Conservation (phyloP, 2,329 filamentous ascomycete genomes). For the Diaporthe sp. region DNA sequence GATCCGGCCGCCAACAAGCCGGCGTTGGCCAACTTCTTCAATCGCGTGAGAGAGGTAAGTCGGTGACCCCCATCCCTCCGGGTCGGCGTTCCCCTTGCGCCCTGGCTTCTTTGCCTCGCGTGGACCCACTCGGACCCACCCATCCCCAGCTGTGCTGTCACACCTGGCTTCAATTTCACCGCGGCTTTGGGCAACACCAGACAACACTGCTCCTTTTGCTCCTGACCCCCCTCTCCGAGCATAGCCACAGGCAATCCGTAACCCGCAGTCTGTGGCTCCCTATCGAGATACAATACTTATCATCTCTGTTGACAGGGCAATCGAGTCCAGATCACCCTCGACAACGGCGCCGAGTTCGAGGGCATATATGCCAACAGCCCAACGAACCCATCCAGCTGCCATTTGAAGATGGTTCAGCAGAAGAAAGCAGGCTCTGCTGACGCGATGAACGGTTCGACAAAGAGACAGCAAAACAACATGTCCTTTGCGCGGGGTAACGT, state of each 20-base stretch:
- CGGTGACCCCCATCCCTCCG: slow-evolving; percentile 8
- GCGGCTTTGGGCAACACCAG: slow-evolving; percentile 25
- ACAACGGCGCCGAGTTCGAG: slow-evolving; percentile 45
- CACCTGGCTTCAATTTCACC: slow-evolving; percentile 32
- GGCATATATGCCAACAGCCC: slow-evolving; percentile 43
- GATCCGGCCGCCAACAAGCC: slow-evolving; percentile 34
- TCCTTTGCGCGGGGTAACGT: slow-evolving; percentile 47
- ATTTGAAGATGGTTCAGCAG: slow-evolving; percentile 47
- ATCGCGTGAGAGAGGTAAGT: slow-evolving; percentile 46
- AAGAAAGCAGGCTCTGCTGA: slow-evolving; percentile 45
- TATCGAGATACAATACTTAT: slow-evolving; percentile 34
- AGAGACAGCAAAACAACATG: slow-evolving; percentile 46
- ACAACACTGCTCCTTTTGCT: slow-evolving; percentile 7
- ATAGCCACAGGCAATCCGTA: slow-evolving; percentile 2
- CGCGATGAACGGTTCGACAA: slow-evolving; percentile 42
- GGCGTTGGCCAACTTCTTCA: slow-evolving; percentile 31
- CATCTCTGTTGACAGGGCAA: slow-evolving; percentile 41
- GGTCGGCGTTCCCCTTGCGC: slow-evolving; percentile 29
- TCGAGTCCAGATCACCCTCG: slow-evolving; percentile 43
- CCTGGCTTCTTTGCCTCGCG: slow-evolving; percentile 31
- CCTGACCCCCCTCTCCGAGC: slow-evolving; percentile 12
- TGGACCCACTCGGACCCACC: slow-evolving; percentile 33
- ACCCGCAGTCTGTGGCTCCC: slow-evolving; percentile 3
- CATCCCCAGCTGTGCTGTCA: slow-evolving; percentile 31
- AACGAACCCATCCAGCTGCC: slow-evolving; percentile 41